Evolutionary conservation across 768 basidiomycete species (phyloP), one percentile per base, ranked within the genome.

Genomic region (Filobasidium wieringae): DNA sequence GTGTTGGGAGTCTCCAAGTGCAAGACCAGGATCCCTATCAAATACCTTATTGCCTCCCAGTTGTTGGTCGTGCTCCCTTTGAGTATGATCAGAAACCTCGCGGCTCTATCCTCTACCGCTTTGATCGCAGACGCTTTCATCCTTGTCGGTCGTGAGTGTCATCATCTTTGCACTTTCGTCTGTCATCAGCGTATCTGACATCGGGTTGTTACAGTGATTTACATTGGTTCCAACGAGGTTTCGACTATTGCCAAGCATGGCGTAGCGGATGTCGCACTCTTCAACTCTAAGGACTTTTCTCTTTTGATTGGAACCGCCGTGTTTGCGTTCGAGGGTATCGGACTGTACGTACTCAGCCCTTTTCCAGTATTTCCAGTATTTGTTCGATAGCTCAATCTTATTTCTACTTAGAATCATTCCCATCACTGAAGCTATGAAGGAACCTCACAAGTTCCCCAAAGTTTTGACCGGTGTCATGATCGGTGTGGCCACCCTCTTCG

Each of bases 281-380:
- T 97, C 77, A 99, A 99, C 73, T 71, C 83, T 3, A 84, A 81
- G 68, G 85, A 88, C 63, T 99, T 89, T 77, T 84, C 93, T 0
- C 76, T 97, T 19, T 82, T 99, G 60, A 86, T 99, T 57, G 95
- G 90, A 7, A 96, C 95, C 24, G 93, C 95, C 2, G 93, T 96
- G 30, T 97, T 97, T 74, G 89, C 95, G 0, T 99, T 97, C 66
- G 93, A 99, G 74, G 93, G 93, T 8, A 89, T 99, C 64, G 95
- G 93, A 49, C 77, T 97, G 85, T 86, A 64, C 64, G 56, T 33
- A 52, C 32, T 29, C 32, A 29, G 7, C 24, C 32, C 30, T 14
- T 32, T 45, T 2, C 36, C 11, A 30, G 14, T 19, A 33, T 29
- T 7, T 11, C 33, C 27, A 30, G 40, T 31, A 6, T 26, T 27